A percentile compares a stretch with the other conserved stretches of the same genome.
Conservation (phyloP, 2,329 filamentous ascomycete species). For the Endothia cerciana region DNA sequence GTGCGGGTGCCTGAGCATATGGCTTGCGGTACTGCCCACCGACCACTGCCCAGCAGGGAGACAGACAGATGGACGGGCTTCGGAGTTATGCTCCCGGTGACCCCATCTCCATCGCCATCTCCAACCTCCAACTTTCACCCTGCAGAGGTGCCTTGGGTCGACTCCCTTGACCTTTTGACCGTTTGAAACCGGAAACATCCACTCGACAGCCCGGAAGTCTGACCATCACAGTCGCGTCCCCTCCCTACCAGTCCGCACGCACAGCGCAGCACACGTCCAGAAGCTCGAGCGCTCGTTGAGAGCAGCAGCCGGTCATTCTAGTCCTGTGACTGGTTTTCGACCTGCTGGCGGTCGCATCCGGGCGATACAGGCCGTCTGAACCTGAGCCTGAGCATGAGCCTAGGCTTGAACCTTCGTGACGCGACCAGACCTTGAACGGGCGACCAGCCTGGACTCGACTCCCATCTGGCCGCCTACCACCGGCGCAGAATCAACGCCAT, state of each 20-base stretch:
- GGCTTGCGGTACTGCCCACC: background rate
- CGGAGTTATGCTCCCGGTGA: slow-evolving; percentile 4
- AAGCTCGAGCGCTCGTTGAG: background rate
- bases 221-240: background rate
- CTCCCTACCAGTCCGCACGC: background rate
- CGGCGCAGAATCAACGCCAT: background rate
- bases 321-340: background rate
- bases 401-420: background rate
- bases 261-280: background rate
- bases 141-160: background rate
- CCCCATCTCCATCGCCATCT: slow-evolving; percentile 2
- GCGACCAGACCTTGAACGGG: background rate
- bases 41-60: background rate
- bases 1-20: too few relatives aligned
- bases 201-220: background rate
- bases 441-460: background rate
- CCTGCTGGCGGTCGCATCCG: background rate
- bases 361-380: background rate
- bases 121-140: slow-evolving; percentile 8
- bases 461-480: background rate
- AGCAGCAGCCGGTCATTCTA: slow-evolving; percentile 1
- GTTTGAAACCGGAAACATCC: background rate
- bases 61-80: background rate
- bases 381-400: background rate
- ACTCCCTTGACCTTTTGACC: background rate